Evolutionary conservation across 2,329 filamentous ascomycete species (phyloP), one percentile per base, ranked within the genome.

Genomic region (Cadophora malorum): DNA sequence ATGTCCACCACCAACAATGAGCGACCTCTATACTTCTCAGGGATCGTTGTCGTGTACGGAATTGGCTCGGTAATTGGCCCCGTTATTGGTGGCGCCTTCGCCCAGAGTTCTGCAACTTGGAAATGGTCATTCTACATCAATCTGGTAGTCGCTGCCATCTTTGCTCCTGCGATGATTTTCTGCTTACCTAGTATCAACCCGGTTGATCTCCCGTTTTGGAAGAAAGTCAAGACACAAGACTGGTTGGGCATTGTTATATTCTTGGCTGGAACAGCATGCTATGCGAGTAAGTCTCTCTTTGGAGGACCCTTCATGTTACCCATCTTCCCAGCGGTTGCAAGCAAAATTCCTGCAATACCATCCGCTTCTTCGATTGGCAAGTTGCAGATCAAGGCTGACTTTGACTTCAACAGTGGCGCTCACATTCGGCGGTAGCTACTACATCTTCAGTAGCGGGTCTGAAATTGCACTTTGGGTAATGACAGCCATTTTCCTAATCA

Each of bases 11-110:
- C 69, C 0, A 68, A 67, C 1, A 64, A 70, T 6, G 78, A 81
- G 61, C 77, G 78, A 0, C 70, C 75, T 0, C 52, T 76, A 1
- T 82, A 80, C 66, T 75, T 79, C n/a, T 71, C 64, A 14, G 69
- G 73, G 1, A 73, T 73, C 1, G 78, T 77, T 1, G 63, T 79
- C 3, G 70, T 71, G 5, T 82, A 78, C 78, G 81, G 79, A 6
- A 14, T 79, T 23, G 81, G 81, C 6, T 74, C 76, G 3, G 76
- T 81, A 14, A 67, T 83, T 2, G 81, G 81, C 0, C 81, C 81
- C 8, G 68, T 79, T 31, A 71, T 80, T 63, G 78, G 79, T 23
- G 77, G 76, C 16, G 74, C 74, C 10, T 80, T 81, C 45, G 68
- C 76, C 5, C 75, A 80, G 33, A 72, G 71, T 5, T 68, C 75